Evolutionary conservation across 208 protist genomes (phyloP).

Genomic region (Borovskyia barvae): DNA sequence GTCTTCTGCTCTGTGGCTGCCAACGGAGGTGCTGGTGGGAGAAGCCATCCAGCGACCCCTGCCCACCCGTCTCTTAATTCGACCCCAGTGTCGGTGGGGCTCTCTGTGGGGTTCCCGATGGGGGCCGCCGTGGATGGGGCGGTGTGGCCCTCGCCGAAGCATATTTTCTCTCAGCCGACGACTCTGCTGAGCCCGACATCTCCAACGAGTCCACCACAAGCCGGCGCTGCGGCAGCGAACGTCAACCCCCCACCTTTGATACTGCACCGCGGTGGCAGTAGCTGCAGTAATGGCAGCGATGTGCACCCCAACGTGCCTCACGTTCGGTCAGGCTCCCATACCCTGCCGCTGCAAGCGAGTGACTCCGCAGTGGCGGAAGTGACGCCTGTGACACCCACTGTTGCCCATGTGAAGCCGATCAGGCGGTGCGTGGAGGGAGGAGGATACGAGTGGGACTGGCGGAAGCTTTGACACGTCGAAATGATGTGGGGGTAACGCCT

Average conservation of each 20-base stretch:
- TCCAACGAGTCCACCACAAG: no score
- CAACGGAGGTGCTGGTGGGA: not conserved
- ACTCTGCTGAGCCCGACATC: not conserved
- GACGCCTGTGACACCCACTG: not conserved
- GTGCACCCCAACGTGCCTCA: no score
- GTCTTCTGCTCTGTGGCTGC: not conserved
- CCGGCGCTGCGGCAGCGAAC: no score
- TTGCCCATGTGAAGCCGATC: constrained; percentile 15
- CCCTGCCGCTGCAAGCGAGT: constrained; percentile 2
- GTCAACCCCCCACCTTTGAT: no score
- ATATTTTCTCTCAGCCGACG: not conserved
- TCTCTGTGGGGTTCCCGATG: not conserved
- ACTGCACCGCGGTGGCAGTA: no score
- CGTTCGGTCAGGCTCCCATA: constrained; percentile 8
- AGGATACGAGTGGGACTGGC: constrained; percentile 60
- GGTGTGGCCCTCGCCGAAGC: constrained; percentile 7
- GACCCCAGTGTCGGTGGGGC: constrained; percentile 2
- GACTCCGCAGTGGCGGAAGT: not conserved
- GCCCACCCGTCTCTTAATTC: not conserved
- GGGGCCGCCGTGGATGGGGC: constrained; percentile 2
- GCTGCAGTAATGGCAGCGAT: no score
- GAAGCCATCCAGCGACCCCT: constrained; percentile 7
- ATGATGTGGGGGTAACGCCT: not conserved
- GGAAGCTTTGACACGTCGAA: constrained; percentile 4
- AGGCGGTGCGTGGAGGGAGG: constrained; percentile 41